Base-by-base conservation (phyloP, 768 basidiomycete species). In the Tulasnella sp. region DNA sequence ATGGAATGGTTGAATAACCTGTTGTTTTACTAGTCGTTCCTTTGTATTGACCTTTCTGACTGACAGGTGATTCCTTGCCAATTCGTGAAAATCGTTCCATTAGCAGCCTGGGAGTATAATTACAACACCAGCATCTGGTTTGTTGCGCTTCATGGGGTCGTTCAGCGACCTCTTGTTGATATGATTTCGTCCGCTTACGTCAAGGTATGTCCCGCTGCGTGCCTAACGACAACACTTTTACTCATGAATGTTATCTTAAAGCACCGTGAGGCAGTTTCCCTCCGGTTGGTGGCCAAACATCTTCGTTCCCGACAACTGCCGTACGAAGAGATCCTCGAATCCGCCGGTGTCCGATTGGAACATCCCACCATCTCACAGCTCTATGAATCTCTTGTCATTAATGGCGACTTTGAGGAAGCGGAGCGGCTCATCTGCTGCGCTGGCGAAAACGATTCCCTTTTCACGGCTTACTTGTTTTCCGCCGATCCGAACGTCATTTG, bases 51-150 rank as follows among this genome's bases (percentile, higher is more conserved):
- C 17, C 11, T 14, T 6, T 37, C 45, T 32, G 21, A 34, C 49
- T n/a, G 19, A 35, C 42, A 62, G 59, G 83, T 19, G 65, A 65
- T 27, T 81, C 84, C 62, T 82, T 85, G 1, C 5, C 77, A 75
- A 54, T 90, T 74, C 64, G 69, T 90, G 53, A 87, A 86, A 67
- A 79, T 90, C 57, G 73, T 84, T 6, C 86, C 86, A 4, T 65
- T 88, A 21, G 81, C 81, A 36, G 80, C 83, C 4, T 82, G 86
- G 66, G 78, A 75, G 1, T 79, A 75, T 59, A 82, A 77, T 63
- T 89, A 83, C 65, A 84, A 88, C 63, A 79, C 80, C 21, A 87
- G 86, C 1, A 80, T 90, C 52, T 90, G 87, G 87, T 73, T 82
- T 62, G 72, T 88, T 25, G 67, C 80, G 1, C 62, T 89, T 55